These are phyloP conservation scores for Tricholomella constricta DNA, from an alignment of 768 basidiomycete genomes.

Conservation along the genomic window DNA sequence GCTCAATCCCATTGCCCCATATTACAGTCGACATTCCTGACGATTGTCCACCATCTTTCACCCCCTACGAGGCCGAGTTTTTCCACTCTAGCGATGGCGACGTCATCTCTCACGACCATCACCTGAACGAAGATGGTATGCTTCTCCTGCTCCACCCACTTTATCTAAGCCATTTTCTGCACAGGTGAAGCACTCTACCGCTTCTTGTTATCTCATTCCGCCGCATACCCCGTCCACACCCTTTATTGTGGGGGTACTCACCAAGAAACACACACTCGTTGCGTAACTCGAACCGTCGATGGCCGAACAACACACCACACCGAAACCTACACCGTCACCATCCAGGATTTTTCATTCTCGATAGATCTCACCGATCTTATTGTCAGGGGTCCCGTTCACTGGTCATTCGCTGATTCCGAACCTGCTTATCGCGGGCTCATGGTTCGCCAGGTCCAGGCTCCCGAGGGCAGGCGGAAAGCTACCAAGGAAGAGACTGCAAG, in stretches of 20 bases:
- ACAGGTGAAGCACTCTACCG: constrained; percentile 69
- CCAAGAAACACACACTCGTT: constrained; percentile 44
- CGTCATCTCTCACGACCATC: constrained; percentile 68
- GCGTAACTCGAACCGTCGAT: constrained; percentile 33
- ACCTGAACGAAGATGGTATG: constrained; percentile 64
- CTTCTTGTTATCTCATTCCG: constrained; percentile 59
- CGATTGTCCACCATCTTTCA: constrained; percentile 55
- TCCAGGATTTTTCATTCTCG: constrained; percentile 64
- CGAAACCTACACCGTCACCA: constrained; percentile 51
- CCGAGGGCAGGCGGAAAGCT: constrained; percentile 36
- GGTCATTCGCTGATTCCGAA: constrained; percentile 57
- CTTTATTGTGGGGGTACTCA: constrained; percentile 55
- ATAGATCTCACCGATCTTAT: constrained; percentile 51
- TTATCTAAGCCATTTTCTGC: constrained; percentile 2
- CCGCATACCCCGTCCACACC: constrained; percentile 39
- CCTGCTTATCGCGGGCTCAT: constrained; percentile 63
- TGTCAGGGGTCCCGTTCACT: constrained; percentile 43
- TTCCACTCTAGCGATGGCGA: constrained; percentile 48
- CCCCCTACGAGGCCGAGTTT: constrained; percentile 65
- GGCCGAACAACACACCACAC: constrained; percentile 31
- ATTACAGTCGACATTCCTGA: neutral
- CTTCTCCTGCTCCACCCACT: constrained; percentile 32
- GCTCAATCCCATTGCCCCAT: too few relatives aligned
- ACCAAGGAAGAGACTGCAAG: constrained; percentile 47
- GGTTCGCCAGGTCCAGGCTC: constrained; percentile 50